Conservation (phyloP, 2,329 filamentous ascomycete genomes). For the Pestalotiopsis sp. region DNA sequence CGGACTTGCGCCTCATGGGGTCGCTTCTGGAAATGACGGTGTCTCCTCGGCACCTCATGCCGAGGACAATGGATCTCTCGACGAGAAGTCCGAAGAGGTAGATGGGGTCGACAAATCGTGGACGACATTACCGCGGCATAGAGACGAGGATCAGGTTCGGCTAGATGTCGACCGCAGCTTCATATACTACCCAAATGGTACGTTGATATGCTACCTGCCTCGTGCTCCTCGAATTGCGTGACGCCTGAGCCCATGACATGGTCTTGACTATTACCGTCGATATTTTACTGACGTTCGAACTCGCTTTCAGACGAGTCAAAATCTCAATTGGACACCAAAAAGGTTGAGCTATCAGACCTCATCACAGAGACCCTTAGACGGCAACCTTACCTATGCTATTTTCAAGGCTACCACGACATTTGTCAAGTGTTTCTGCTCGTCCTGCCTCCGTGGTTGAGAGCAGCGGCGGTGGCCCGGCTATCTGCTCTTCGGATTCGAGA, state of each 20-base stretch:
- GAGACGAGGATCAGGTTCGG: conserved; percentile 87
- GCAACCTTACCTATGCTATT: conserved; percentile 87
- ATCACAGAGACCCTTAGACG: conserved; percentile 81
- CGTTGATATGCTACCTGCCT: conserved; percentile 22
- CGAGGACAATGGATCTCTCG: neutral
- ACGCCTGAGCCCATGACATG: too few species aligned
- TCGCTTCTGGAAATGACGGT: neutral
- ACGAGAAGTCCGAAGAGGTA: neutral
- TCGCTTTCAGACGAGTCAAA: conserved; percentile 65
- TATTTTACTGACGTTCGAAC: neutral
- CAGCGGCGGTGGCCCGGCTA: conserved; percentile 73
- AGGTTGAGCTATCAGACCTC: conserved; percentile 75
- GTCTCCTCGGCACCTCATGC: conserved; percentile 29
- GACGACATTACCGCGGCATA: conserved; percentile 71
- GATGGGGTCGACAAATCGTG: conserved; percentile 39
- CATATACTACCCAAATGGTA: conserved; percentile 89
- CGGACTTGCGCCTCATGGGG: conserved; percentile 35
- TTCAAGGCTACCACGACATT: conserved; percentile 98
- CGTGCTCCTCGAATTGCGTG: too few species aligned
- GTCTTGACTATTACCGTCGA: neutral
- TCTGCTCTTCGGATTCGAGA: conserved; percentile 90
- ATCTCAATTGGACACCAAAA: conserved; percentile 70
- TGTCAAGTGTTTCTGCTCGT: conserved; percentile 93
- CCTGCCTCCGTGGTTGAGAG: conserved; percentile 64
- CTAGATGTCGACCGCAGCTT: conserved; percentile 96